Evolutionary conservation across 228 moss, liverwort and hornwort species (phyloP), one percentile per base, ranked within the genome.

Genomic region (Sphagnum magellanicum): DNA sequence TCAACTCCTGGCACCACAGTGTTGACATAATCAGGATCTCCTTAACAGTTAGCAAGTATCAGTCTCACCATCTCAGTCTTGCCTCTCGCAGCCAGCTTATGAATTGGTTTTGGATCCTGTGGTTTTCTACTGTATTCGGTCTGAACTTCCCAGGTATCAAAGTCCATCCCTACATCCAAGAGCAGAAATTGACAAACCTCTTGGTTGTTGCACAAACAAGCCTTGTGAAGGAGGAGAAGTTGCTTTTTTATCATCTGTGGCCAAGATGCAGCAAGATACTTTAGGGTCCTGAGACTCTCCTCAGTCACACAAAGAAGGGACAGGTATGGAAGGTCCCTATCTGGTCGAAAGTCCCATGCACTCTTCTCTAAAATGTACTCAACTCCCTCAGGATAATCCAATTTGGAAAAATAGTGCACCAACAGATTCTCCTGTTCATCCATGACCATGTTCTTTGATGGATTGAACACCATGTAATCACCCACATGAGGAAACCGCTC

Each of bases 351-450:
- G 67, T 46, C 64, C 64, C 16, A 32, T 32, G 49, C 47, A 59
- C 69, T 16, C 55, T 59, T 32, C 32, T 32, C 32, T 57, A 70
- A 47, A 32, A 32, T 63, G 59, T 73, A 72, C 73, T 68, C 2
- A 1, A 77, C 71, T 63, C 77, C 77, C 67, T 68, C 73, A n/a
- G 10, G 59, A 68, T 62, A 77, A 68, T 73, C 68, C 4, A 77
- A 51, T 46, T 51, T 68, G 63, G 73, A 77, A n/a, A 77, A 69
- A 49, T 68, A 58, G n/a, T 77, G 77, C 50, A 77, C 72, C 72
- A 77, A 59, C 49, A 72, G 57, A 64, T 64, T 68, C 9, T 60
- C 77, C 0, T 76, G 66, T 8, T 59, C 64, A 13, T 69, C 68
- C 63, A 73, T 64, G 58, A 68, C 51, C 77, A 73, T 55, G 59